Conservation (phyloP, 2,329 filamentous ascomycete species). For the Colletotrichum ledebouriae region DNA sequence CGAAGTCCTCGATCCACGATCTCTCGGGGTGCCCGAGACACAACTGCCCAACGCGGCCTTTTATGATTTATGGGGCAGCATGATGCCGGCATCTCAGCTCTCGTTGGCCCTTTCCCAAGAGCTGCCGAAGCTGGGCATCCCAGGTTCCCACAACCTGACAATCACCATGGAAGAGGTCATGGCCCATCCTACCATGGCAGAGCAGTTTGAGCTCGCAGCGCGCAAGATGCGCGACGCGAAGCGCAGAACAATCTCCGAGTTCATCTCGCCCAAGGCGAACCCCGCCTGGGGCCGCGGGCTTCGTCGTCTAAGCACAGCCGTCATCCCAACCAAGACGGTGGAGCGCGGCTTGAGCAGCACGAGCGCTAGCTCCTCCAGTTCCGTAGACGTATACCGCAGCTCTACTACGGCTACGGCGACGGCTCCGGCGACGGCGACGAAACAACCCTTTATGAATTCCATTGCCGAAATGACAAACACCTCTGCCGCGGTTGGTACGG, state of each 20-base stretch:
- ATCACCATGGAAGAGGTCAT: constrained; percentile 64
- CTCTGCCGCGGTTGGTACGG: neutral
- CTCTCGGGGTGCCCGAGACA: constrained; percentile 55
- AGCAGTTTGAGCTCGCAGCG: constrained; percentile 61
- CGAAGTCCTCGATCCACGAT: constrained; percentile 56
- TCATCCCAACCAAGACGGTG: neutral
- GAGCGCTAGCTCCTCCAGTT: constrained; percentile 29
- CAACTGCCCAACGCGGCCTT: constrained; percentile 62
- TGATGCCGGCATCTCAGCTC: constrained; percentile 63
- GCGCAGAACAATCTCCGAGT: constrained; percentile 35
- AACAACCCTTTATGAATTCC: constrained; percentile 20
- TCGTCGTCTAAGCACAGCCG: constrained; percentile 30
- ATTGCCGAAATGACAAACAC: constrained; percentile 10
- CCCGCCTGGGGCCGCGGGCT: constrained; percentile 34
- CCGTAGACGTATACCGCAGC: constrained; percentile 16
- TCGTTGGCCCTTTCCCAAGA: constrained; percentile 59
- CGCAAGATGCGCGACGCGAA: constrained; percentile 45
- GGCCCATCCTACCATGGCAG: constrained; percentile 63
- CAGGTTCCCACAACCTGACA: constrained; percentile 54
- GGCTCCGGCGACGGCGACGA: neutral
- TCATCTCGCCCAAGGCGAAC: constrained; percentile 44
- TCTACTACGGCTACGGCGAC: neutral
- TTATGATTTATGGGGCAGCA: constrained; percentile 64
- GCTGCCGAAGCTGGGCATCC: constrained; percentile 54
- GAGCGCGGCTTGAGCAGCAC: constrained; percentile 22